These are phyloP conservation scores for Coccinonectria pachysandricola DNA, from an alignment of 2,329 filamentous ascomycete genomes.

Conservation along the genomic window DNA sequence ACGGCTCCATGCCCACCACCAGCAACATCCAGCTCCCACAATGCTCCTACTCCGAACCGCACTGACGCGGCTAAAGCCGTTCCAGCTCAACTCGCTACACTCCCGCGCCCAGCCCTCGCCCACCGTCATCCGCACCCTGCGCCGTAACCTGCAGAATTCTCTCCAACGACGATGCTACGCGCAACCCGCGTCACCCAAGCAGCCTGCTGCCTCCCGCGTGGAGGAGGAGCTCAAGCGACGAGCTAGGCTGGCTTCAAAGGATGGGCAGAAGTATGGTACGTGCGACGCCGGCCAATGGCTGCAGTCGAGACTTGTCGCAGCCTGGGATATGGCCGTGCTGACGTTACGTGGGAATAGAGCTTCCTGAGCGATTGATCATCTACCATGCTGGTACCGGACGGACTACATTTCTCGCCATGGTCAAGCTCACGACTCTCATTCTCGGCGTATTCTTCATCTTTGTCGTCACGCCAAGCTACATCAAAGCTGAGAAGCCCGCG, in stretches of 20 bases:
- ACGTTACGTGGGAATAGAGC: no score
- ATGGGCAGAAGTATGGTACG: constrained; percentile 13
- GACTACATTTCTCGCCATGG: constrained; percentile 56
- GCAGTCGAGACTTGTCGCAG: no score
- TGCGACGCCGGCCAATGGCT: not conserved
- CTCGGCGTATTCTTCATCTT: constrained; percentile 56
- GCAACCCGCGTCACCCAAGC: constrained; percentile 5
- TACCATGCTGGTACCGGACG: constrained; percentile 64
- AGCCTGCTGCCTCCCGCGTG: constrained; percentile 8
- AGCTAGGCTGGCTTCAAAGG: constrained; percentile 15
- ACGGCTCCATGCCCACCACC: constrained; percentile 2
- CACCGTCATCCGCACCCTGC: constrained; percentile 8
- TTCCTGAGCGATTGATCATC: constrained; percentile 53
- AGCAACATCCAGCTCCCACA: constrained; percentile 1
- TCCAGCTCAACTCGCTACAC: constrained; percentile 6
- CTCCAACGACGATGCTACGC: constrained; percentile 19
- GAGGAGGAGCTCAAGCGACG: constrained; percentile 19
- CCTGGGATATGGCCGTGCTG: no score
- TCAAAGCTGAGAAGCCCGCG: constrained; percentile 29
- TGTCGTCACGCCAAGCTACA: constrained; percentile 50
- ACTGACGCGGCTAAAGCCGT: constrained; percentile 11
- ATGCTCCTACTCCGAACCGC: constrained; percentile 14
- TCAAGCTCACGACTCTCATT: constrained; percentile 63
- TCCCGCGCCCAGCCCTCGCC: constrained; percentile 1
- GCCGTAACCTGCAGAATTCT: constrained; percentile 14